Base-by-base conservation (phyloP, 1,139 yeast species). In the Candida anutae region DNA sequence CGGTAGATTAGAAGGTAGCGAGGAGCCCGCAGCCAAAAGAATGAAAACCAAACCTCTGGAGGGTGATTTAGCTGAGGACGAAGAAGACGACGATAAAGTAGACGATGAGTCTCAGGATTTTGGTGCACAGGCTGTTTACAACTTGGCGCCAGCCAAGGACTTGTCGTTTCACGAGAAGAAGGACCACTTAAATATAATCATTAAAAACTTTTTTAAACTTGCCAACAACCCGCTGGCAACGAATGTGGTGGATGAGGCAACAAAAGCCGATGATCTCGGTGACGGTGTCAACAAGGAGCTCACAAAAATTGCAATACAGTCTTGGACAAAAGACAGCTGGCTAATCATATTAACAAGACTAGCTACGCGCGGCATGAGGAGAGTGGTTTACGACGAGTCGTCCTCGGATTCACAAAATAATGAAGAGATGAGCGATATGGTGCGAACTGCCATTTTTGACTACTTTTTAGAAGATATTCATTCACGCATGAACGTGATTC, bases 321-420 rank as follows among this genome's bases (percentile, higher is more conserved):
- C 69, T 20, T 81, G 90, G 88, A 71, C 69, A 27, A 69, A 70
- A 31, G 79, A 77, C 38, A 75, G 90, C 1, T 85, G 95, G 95
- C 56, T 83, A 12, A 61, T 77, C 8, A 48, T 88, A n/a, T 59
- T 85, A 22, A 73, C 87, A 1, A 61, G 97, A 43, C 56, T 87
- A 27, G 82, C 93, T 0, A 79, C 95, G 0, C 61, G 96, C 40
- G 96, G 95, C 0, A 62, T 83, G 48, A 58, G 60, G 31, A 38
- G 55, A 5, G 36, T 51, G 10, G 53, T 50, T 25, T 36, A 41
- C 24, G 44, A 33, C 5, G 39, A 40, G 5, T 29, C 33, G 5
- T 32, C 38, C 2, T 44, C 42, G 3, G 40, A 35, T 19, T 41
- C 40, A 6, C 27, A 31, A 15, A 42, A 40, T 16, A 52, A 55